These are phyloP conservation scores for Fabrea salina DNA, from an alignment of 169 alveolate genomes.

Conservation along the genomic window DNA sequence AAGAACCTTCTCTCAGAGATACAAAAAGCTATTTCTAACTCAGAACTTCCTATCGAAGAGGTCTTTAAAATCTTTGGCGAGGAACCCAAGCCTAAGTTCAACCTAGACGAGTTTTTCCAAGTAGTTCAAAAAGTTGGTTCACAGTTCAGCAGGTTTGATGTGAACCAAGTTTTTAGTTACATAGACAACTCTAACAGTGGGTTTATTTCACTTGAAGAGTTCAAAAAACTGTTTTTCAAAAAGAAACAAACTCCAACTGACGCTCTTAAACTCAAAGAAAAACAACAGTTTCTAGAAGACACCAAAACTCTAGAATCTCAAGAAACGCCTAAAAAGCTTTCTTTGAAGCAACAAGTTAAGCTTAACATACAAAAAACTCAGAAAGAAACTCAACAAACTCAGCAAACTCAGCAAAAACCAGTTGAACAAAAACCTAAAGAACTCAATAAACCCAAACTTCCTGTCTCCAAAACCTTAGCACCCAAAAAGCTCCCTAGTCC, in stretches of 20 bases:
- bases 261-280: background rate
- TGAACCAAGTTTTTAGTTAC: background rate
- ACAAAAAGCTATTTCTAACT: background rate
- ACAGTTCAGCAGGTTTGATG: background rate
- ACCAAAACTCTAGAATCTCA: too few relatives aligned
- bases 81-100: background rate
- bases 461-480: too few relatives aligned
- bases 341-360: too few relatives aligned
- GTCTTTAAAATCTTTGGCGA: slow-evolving; percentile 1
- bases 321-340: too few relatives aligned
- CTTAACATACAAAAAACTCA: too few relatives aligned
- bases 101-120: background rate
- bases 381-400: too few relatives aligned
- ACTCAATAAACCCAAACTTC: too few relatives aligned
- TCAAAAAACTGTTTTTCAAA: slow-evolving; percentile 5
- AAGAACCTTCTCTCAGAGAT: background rate
- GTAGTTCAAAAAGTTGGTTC: background rate
- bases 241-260: background rate
- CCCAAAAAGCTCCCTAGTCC: too few relatives aligned
- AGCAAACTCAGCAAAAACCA: too few relatives aligned
- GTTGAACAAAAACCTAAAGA: too few relatives aligned
- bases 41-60: background rate
- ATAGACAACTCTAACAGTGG: slow-evolving; percentile 18
- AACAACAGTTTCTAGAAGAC: too few relatives aligned
- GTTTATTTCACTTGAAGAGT: background rate